Evolutionary conservation across 2,329 filamentous ascomycete species (phyloP).

Genomic region (Exophiala phaeomuriformis): DNA sequence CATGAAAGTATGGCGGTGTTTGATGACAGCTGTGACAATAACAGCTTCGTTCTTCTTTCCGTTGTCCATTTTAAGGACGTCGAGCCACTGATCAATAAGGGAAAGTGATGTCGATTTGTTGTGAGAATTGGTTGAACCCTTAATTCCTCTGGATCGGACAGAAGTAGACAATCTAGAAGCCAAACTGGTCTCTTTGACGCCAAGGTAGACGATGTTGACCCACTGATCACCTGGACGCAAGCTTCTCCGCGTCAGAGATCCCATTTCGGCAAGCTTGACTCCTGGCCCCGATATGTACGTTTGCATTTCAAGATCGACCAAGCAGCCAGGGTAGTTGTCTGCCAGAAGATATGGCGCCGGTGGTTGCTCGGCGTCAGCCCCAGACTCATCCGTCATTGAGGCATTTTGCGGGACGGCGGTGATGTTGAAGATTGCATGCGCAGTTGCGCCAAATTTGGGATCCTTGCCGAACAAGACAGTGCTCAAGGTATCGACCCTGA

Average conservation of each 20-base stretch:
- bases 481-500: slow-evolving; percentile 11
- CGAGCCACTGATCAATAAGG: slow-evolving; percentile 18
- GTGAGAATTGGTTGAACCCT: neutral
- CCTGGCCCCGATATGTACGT: slow-evolving; percentile 8
- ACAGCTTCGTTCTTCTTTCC: slow-evolving; percentile 13
- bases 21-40: slow-evolving; percentile 10
- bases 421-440: slow-evolving; percentile 16
- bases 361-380: neutral
- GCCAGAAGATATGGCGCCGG: neutral
- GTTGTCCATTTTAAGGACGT: slow-evolving; percentile 17
- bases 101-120: slow-evolving; percentile 9
- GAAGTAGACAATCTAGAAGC: slow-evolving; percentile 14
- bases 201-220: slow-evolving; percentile 27
- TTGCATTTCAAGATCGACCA: slow-evolving; percentile 7
- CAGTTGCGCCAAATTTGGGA: slow-evolving; percentile 8
- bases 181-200: slow-evolving; percentile 15
- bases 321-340: slow-evolving; percentile 8
- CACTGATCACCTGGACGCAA: slow-evolving; percentile 21
- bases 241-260: neutral
- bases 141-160: slow-evolving; percentile 1
- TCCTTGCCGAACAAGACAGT: slow-evolving; percentile 8
- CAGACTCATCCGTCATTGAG: neutral
- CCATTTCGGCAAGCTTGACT: slow-evolving; percentile 3
- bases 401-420: slow-evolving; percentile 11
- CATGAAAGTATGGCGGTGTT: slow-evolving; percentile 13